A percentile compares a stretch with the other conserved stretches of the same genome.
These are phyloP conservation scores for Pholiota adiposa DNA, from an alignment of 1,284 basidiomycete genomes.

Conservation along the genomic window DNA sequence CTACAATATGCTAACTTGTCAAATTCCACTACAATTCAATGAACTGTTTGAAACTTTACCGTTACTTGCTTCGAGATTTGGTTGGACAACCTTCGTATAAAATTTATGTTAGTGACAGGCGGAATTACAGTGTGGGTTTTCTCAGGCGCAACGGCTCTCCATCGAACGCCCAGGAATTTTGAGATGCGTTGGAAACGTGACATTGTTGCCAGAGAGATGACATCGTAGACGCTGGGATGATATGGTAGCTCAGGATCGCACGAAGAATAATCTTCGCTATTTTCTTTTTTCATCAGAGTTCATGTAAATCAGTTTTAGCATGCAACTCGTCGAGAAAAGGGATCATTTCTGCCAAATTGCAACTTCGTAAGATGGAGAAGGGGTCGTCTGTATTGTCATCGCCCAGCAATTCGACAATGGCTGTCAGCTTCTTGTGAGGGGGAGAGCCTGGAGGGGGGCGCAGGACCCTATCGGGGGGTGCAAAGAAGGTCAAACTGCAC, in stretches of 20 bases:
- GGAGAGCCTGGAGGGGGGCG: conserved; percentile 25
- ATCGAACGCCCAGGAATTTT: conserved; percentile 53
- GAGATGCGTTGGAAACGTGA: conserved; percentile 62
- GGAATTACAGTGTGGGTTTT: conserved; percentile 40
- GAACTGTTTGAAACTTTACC: too few species aligned
- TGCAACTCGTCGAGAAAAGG: conserved; percentile 22
- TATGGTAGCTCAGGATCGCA: conserved; percentile 66
- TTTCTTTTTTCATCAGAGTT: conserved; percentile 55
- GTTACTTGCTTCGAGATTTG: conserved; percentile 59
- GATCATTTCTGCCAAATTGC: conserved; percentile 19
- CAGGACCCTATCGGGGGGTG: conserved; percentile 49
- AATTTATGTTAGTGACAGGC: conserved; percentile 51
- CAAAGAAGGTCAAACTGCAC: conserved; percentile 58
- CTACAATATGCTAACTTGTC: too few species aligned
- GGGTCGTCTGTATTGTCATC: conserved; percentile 3
- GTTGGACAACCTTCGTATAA: conserved; percentile 51
- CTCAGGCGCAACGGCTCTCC: conserved; percentile 60
- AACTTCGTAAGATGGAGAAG: conserved; percentile 8
- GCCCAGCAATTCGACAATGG: not conserved
- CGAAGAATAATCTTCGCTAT: conserved; percentile 57
- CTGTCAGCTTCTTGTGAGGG: not conserved
- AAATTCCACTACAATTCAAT: too few species aligned
- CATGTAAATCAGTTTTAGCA: not conserved
- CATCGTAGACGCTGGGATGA: conserved; percentile 50
- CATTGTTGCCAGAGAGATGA: conserved; percentile 55